A percentile compares a stretch with the other conserved stretches of the same genome.
phyloP scores from a whole-genome alignment of 2,329 filamentous ascomycete species.

The Paramyrothecium sp. region DNA sequence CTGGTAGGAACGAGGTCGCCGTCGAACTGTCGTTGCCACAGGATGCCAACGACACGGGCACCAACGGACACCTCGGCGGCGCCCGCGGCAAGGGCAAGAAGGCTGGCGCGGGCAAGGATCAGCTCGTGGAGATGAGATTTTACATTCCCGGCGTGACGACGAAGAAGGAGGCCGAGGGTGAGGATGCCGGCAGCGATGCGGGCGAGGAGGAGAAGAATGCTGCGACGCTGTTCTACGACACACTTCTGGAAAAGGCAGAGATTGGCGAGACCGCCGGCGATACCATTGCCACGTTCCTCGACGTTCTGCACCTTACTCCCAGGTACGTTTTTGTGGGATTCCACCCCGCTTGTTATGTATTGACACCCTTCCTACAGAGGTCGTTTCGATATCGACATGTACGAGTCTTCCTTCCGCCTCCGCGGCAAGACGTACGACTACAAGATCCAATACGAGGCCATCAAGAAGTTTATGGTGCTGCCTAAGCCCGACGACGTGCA shows the following conservation, averaged over 20 bases:
- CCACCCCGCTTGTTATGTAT: slow-evolving; percentile 7
- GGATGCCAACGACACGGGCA: slow-evolving; percentile 69
- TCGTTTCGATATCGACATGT: slow-evolving; percentile 99
- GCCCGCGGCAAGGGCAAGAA: slow-evolving; percentile 80
- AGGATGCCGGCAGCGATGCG: slow-evolving; percentile 66
- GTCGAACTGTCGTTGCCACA: slow-evolving; percentile 84
- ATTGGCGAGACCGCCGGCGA: slow-evolving; percentile 99
- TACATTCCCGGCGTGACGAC: slow-evolving; percentile 87
- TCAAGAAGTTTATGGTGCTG: slow-evolving; percentile 98
- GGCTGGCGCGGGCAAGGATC: slow-evolving; percentile 82
- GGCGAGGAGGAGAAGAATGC: slow-evolving; percentile 81
- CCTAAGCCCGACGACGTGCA: slow-evolving; percentile 99
- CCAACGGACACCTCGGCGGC: slow-evolving; percentile 72
- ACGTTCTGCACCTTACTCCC: slow-evolving; percentile 94
- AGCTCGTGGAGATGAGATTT: slow-evolving; percentile 97
- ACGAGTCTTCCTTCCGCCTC: slow-evolving; percentile 93
- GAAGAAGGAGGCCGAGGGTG: slow-evolving; percentile 67
- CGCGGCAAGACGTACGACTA: slow-evolving; percentile 99
- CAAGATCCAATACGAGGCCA: slow-evolving; percentile 97
- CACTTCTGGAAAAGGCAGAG: slow-evolving; percentile 95
- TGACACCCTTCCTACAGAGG: slow-evolving; percentile 58
- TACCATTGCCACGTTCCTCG: slow-evolving; percentile 94
- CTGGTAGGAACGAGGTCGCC: slow-evolving; percentile 95
- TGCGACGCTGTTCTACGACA: slow-evolving; percentile 96
- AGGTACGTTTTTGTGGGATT: slow-evolving; percentile 51